Conservation (phyloP, 257 asterid genomes). For the Schizonepeta tenuifolia region DNA sequence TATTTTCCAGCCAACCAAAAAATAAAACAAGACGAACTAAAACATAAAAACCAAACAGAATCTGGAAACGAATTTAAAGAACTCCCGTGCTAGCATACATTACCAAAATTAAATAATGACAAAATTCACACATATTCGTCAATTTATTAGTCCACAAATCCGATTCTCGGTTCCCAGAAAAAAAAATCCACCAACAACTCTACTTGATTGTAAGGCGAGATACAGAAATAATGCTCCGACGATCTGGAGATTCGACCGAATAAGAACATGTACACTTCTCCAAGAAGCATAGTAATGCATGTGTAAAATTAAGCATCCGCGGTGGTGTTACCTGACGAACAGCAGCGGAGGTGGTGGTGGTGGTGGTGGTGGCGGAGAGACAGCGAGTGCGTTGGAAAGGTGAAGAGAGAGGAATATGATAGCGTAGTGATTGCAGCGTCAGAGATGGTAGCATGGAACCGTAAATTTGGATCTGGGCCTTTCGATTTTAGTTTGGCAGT, state of each 20-base stretch:
- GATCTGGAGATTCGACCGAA: constrained; percentile 31
- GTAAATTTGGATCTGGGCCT: constrained; percentile 21
- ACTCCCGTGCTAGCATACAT: constrained; percentile 8
- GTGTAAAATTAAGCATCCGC: neutral
- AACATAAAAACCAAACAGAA: neutral
- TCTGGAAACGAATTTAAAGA: neutral
- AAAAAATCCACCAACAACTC: constrained; percentile 23
- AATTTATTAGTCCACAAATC: constrained; percentile 2
- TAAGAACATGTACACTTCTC: constrained; percentile 10
- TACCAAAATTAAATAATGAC: constrained; percentile 5
- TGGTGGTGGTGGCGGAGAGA: constrained; percentile 31
- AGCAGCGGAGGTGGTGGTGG: constrained; percentile 26
- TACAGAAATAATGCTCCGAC: neutral
- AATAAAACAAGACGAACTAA: neutral
- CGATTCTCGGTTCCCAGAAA: neutral
- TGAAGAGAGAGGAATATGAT: constrained; percentile 30
- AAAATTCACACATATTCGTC: neutral
- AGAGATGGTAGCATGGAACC: constrained; percentile 13
- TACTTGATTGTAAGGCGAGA: neutral
- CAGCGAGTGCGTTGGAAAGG: constrained; percentile 32
- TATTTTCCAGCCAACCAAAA: neutral
- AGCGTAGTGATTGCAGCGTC: constrained; percentile 24
- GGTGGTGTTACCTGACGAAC: constrained; percentile 26
- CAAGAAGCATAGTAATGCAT: neutral
- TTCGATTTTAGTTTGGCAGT: constrained; percentile 16